phyloP scores from a whole-genome alignment of 1,139 yeast species.

The Suzukiozyma palmioleophila region DNA sequence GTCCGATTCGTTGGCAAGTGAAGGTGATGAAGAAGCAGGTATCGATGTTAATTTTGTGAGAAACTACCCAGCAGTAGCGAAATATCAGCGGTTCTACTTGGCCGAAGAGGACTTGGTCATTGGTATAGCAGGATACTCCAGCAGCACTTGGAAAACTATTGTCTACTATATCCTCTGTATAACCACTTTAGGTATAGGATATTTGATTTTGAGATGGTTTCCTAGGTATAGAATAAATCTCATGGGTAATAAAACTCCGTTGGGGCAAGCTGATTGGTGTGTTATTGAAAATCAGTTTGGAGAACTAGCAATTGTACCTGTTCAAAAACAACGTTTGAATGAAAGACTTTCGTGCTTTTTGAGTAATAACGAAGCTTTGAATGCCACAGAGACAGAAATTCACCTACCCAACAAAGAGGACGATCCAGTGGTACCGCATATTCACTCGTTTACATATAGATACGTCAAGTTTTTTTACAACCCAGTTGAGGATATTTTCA shows the following conservation, averaged over 20 bases:
- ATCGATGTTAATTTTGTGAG: constrained; percentile 40
- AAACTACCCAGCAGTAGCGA: constrained; percentile 39
- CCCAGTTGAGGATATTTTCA: constrained; percentile 82
- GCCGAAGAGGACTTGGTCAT: constrained; percentile 94
- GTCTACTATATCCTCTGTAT: constrained; percentile 55
- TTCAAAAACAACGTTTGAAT: constrained; percentile 58
- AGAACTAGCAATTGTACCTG: constrained; percentile 59
- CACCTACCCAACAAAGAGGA: constrained; percentile 17
- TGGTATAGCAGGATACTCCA: constrained; percentile 85
- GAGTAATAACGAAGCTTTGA: constrained; percentile 18
- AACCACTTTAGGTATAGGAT: constrained; percentile 65
- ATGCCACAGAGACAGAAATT: constrained; percentile 12
- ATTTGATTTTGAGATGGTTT: constrained; percentile 75
- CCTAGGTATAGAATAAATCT: constrained; percentile 70
- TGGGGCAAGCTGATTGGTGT: constrained; percentile 88
- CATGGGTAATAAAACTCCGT: constrained; percentile 60
- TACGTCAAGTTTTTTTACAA: constrained; percentile 79
- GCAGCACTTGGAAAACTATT: constrained; percentile 42
- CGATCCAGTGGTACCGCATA: constrained; percentile 66
- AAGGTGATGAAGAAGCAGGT: constrained; percentile 10
- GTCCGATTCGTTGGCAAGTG: constrained; percentile 13
- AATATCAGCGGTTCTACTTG: constrained; percentile 77
- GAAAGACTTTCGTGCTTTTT: constrained; percentile 70
- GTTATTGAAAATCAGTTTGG: constrained; percentile 94
- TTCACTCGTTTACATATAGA: constrained; percentile 73